Evolutionary conservation across 768 basidiomycete genomes (phyloP), one percentile per base, ranked within the genome.

Genomic region (Rickenella mellea): DNA sequence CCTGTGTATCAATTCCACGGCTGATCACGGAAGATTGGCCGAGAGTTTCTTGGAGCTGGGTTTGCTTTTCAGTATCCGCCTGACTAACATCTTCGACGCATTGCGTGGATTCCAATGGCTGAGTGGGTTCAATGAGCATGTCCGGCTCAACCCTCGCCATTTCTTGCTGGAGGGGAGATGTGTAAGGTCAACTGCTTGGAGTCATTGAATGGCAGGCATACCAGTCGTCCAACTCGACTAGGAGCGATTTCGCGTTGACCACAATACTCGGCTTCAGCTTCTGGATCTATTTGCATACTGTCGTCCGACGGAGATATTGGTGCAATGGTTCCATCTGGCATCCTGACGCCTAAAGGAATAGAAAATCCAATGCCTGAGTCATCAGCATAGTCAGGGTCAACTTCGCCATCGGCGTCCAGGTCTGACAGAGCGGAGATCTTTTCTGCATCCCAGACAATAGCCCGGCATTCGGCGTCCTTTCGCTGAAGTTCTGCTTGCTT

Each of bases 371-470:
- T 32, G 6, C 44, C 41, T 4, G 62, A 48, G 37, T 57, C 57
- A 28, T 42, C 47, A 27, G 58, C 47, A 47, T 66, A 70, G 27
- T 73, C 73, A 0, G 67, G 64, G 49, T 79, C 76, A 20, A 72
- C 72, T 39, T 83, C 80, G 7, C 76, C 76, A 9, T 75, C 69
- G 6, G 75, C 78, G 53, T 84, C 81, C 11, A 54, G 50, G 41
- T 78, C 78, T 15, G 44, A 35, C 14, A 59, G 51, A 3, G 61
- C 57, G 20, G 37, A 21, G n/a, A n/a, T n/a, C 17, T 65, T 67
- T 28, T 79, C 74, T 10, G 69, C 71, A 44, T 74, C 68, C 84
- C 85, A 90, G 7, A 79, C 73, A 20, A 87, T 59, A 36, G 70
- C 76, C 44, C 87, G 71, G 9, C 63, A 57, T 24, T 66, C 53